Evolutionary conservation across 2,329 filamentous ascomycete species (phyloP).

Genomic region (Colletotrichum lentis): DNA sequence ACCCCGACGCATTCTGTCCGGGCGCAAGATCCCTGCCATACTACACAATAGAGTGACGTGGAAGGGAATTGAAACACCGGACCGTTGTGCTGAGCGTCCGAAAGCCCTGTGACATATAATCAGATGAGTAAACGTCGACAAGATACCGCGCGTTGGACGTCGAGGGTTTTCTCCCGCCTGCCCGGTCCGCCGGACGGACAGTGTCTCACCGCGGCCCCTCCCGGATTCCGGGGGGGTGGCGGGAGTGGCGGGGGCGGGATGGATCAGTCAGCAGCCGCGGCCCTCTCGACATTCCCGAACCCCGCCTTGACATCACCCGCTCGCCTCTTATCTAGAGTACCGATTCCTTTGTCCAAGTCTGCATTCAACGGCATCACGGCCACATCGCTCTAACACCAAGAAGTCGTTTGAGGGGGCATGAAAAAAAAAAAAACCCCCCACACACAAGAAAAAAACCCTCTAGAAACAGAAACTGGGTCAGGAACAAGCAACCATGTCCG

Average conservation of each 20-base stretch:
- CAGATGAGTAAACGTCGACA: not conserved
- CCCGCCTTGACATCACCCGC: slow-evolving; percentile 8
- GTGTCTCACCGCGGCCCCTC: slow-evolving; percentile 3
- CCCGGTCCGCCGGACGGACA: not conserved
- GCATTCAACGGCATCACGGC: too few species aligned
- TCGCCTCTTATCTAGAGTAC: not conserved
- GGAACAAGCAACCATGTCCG: slow-evolving; percentile 41
- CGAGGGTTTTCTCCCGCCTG: not conserved
- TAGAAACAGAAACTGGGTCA: not conserved
- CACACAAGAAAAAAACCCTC: not conserved
- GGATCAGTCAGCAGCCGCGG: slow-evolving; percentile 10
- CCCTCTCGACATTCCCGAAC: not conserved
- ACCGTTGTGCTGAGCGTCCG: not conserved
- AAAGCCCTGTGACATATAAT: not conserved
- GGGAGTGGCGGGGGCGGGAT: slow-evolving; percentile 8
- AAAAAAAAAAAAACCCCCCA: not conserved
- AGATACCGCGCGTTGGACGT: not conserved
- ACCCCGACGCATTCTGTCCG: not conserved
- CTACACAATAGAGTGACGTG: too few species aligned
- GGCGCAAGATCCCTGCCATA: not conserved
- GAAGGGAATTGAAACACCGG: too few species aligned
- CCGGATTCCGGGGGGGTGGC: not conserved
- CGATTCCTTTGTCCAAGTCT: too few species aligned
- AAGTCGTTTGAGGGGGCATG: too few species aligned
- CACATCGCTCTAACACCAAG: too few species aligned